Evolutionary conservation across 306 rosid genomes (phyloP), one percentile per base, ranked within the genome.

Genomic region (Fragaria iinumae): DNA sequence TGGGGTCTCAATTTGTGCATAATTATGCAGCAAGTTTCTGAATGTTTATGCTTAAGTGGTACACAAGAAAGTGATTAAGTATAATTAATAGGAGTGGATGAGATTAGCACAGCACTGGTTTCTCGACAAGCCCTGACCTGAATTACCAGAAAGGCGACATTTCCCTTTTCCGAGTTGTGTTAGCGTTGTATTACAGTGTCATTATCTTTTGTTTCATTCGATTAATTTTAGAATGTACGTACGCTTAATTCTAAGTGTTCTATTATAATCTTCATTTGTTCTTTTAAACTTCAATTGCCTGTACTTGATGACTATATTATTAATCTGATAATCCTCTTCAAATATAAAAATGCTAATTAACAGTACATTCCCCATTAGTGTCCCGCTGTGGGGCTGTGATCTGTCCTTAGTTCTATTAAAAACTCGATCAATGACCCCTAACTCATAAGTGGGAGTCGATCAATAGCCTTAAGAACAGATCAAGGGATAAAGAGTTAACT

Each of bases 131-230:
- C 27, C 25, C 6, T 38, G 66, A 36, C 27, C 34, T 39, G 74
- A 39, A 67, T 23, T 53, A 20, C 50, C 38, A 43, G 81, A 77
- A 69, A 36, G 59, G 74, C 4, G 11, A 68, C 9, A 68, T 67
- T 77, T 20, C 34, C 67, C 45, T 43, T 48, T 76, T 67, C 56
- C 23, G 23, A 65, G 47, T 20, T 65, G 69, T 34, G 45, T 6
- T 65, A 27, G 45, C 60, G 47, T 25, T 67, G 16, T 49, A 39
- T 67, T 39, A 65, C 67, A 21, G 13, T 38, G 80, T 23, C 75
- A 77, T 57, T 68, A 27, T 68, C 75, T 56, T 67, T 49, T 65
- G 60, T 27, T 77, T 56, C 69, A 68, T 56, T 77, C 36, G 44
- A 41, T 32, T 32, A 32, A 32, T 67, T 38, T 20, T 5, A 69